phyloP scores from a whole-genome alignment of 163 green algal species.

The Scenedesmus sp. region DNA sequence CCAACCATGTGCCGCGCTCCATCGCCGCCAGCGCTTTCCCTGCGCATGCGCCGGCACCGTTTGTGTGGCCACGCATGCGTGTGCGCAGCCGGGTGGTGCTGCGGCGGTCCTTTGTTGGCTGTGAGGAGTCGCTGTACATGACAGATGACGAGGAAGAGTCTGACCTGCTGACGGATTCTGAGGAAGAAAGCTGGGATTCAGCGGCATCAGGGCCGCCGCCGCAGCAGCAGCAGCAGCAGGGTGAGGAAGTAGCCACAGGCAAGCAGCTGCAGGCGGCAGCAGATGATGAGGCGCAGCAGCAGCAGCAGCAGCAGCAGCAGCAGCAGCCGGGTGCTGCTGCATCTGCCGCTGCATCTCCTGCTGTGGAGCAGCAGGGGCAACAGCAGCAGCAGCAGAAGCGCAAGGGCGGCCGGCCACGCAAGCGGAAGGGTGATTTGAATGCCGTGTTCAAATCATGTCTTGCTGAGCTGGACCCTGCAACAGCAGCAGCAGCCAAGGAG shows the following conservation, averaged over 20 bases:
- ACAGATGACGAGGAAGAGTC: neutral
- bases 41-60: neutral
- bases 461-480: conserved; percentile 32
- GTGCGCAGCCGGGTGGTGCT: neutral
- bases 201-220: neutral
- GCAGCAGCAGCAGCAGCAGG: conserved; percentile 30
- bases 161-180: neutral
- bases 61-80: conserved; percentile 15
- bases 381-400: conserved; percentile 6
- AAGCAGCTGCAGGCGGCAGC: conserved; percentile 9
- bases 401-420: neutral
- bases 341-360: neutral
- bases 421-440: neutral
- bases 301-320: neutral
- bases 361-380: neutral
- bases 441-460: neutral
- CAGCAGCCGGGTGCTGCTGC: neutral
- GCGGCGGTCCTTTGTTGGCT: conserved; percentile 16
- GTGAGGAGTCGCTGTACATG: neutral
- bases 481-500: conserved; percentile 30
- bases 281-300: neutral
- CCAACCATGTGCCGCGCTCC: conserved; percentile 11
- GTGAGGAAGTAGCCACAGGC: neutral
- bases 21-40: conserved; percentile 21
- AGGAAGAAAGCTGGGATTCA: neutral